Base-by-base conservation (phyloP, 2,329 filamentous ascomycete species). In the Pseudogymnoascus sp. region DNA sequence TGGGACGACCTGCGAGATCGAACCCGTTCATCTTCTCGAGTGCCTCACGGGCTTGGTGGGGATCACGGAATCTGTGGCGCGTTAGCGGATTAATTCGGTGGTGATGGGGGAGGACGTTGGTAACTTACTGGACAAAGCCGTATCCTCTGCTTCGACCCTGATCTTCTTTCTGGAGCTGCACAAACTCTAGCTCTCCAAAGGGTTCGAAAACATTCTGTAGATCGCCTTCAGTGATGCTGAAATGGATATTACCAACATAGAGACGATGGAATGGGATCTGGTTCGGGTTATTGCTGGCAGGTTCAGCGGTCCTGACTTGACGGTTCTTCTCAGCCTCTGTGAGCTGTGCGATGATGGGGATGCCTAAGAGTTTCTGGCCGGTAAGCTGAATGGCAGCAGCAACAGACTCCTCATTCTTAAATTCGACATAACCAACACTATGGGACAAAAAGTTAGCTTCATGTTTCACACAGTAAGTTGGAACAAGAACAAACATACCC, bases 251-350 rank as follows among this genome's bases (percentile, higher is more conserved):
- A 76, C 94, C 94, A 68, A 99, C 93, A 75, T 97, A 99, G 63
- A 99, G 88, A 68, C 95, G 90, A 77, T 99, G 94, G 79, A 97
- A 97, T 22, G 94, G 94, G 63, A 96, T 88, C 64, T 90, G 88
- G 73, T 92, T 92, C 63, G 88, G 86, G 68, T 90, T 79, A 66
- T 81, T 85, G 66, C 82, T 81, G 58, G 80, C 76, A 59, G 82
- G 78, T 69, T 94, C 89, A 59, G 89, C 84, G 66, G 84, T 93
- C 67, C 93, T 91, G 66, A 91, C 91, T 80, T 96, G 93, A 69
- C 94, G 91, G 73, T 99, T 99, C 81, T 99, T 99, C 76, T 99
- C 95, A 73, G 94, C 95, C 81, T 99, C 94, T 70, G 94, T 97
- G 74, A 96, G 86, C 77, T 97, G 93, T 61, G 93, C 95, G 71